Conservation (phyloP, 345 rosid genomes). For the Hibiscus syriacus region DNA sequence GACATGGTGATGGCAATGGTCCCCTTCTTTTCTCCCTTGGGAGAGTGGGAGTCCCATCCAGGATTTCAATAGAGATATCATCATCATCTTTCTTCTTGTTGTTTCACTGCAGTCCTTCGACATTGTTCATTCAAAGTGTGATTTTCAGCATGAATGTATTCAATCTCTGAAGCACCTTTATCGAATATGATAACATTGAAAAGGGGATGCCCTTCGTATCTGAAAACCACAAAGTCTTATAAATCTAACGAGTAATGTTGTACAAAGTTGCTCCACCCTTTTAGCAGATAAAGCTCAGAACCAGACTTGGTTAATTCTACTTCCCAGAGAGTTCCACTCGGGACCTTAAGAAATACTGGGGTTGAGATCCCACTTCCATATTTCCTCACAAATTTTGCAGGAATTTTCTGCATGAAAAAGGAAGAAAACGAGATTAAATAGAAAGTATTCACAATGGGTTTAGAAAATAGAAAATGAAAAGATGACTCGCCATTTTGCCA, state of each 20-base stretch:
- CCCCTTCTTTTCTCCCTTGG: neutral
- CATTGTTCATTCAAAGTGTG: neutral
- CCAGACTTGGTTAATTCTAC: constrained; percentile 14
- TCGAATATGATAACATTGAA: constrained; percentile 18
- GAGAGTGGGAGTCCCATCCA: neutral
- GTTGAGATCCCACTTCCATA: constrained; percentile 9
- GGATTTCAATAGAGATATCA: constrained; percentile 1
- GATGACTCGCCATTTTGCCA: constrained; percentile 1
- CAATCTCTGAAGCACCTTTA: constrained; percentile 11
- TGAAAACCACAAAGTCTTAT: neutral
- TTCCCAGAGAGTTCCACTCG: constrained; percentile 22
- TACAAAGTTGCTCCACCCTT: constrained; percentile 27
- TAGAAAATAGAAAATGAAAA: neutral
- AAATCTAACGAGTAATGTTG: constrained; percentile 13
- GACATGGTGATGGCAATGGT: neutral
- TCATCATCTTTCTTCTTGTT: neutral
- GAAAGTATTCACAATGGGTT: neutral
- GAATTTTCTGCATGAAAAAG: constrained; percentile 15
- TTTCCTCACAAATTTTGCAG: constrained; percentile 14
- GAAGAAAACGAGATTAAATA: neutral
- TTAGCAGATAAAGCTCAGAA: constrained; percentile 14
- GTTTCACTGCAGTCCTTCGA: neutral
- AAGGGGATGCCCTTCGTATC: constrained; percentile 12
- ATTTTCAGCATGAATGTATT: neutral
- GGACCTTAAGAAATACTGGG: constrained; percentile 14